Evolutionary conservation across 1,284 basidiomycete genomes (phyloP).

Genomic region (Ganoderma sp.): DNA sequence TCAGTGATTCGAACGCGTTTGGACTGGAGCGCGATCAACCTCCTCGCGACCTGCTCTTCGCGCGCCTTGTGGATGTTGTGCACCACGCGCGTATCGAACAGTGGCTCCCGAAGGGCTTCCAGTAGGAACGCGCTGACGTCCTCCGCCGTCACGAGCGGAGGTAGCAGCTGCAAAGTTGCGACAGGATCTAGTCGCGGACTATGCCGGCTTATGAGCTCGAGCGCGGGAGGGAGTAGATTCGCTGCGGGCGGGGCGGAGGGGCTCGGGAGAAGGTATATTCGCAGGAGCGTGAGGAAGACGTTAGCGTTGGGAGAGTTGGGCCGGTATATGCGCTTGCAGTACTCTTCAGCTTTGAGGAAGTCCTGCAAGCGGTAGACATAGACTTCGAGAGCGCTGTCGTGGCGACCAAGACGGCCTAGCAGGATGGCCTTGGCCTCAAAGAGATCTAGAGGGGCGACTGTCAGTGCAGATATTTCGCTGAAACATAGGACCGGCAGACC

Average conservation of each 20-base stretch:
- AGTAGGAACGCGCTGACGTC: conserved; percentile 83
- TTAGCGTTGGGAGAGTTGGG: conserved; percentile 59
- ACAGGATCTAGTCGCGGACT: conserved; percentile 81
- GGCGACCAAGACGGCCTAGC: conserved; percentile 87
- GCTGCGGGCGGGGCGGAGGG: conserved; percentile 32
- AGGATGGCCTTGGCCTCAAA: conserved; percentile 90
- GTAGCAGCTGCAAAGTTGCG: conserved; percentile 84
- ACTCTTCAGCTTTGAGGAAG: conserved; percentile 88
- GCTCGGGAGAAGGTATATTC: conserved; percentile 83
- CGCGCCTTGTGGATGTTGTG: conserved; percentile 72
- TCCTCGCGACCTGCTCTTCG: conserved; percentile 74
- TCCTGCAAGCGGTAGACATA: conserved; percentile 90
- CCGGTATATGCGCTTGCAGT: conserved; percentile 84
- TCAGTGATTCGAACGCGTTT: conserved; percentile 91
- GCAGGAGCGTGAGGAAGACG: conserved; percentile 86
- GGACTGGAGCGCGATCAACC: conserved; percentile 77
- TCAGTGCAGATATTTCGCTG: not conserved
- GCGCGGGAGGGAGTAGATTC: conserved; percentile 76
- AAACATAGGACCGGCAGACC: conserved; percentile 49
- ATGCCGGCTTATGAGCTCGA: conserved; percentile 85
- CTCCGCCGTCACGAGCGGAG: conserved; percentile 83
- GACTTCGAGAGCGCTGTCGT: conserved; percentile 91
- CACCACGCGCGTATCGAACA: conserved; percentile 73
- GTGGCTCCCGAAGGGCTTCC: conserved; percentile 70
- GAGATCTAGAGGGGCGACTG: conserved; percentile 53